Conservation (phyloP, 768 basidiomycete species). For the Wakefieldia striispora region DNA sequence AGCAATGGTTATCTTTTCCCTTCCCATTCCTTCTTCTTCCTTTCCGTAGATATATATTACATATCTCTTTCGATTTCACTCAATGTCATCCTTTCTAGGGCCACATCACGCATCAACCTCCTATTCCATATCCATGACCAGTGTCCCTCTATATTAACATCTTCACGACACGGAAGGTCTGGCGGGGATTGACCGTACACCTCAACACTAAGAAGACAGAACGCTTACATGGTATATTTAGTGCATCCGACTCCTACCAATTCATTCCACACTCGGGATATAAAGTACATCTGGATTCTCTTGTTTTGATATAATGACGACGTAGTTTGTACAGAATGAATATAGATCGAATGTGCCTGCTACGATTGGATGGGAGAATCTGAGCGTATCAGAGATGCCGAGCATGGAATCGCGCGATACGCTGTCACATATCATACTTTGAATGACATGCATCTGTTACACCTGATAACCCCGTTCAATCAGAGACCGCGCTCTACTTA, state of each 20-base stretch:
- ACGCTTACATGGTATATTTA: conserved; percentile 10
- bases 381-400: too few species aligned
- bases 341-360: too few species aligned
- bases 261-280: conserved; percentile 5
- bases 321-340: not conserved
- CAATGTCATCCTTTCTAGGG: not conserved
- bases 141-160: conserved; percentile 1
- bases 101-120: conserved; percentile 1
- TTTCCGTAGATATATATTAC: conserved; percentile 12
- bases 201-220: conserved; percentile 2
- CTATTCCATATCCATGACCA: conserved; percentile 3
- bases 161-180: not conserved
- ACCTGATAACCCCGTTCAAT: too few species aligned
- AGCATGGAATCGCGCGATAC: too few species aligned
- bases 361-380: too few species aligned
- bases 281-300: not conserved
- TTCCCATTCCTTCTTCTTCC: not conserved
- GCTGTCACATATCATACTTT: too few species aligned
- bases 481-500: too few species aligned
- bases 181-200: conserved; percentile 9
- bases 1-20: not conserved
- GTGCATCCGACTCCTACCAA: not conserved
- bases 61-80: not conserved
- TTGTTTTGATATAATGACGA: conserved; percentile 5
- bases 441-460: too few species aligned